Conservation (phyloP, 768 basidiomycete genomes). For the Boletus sensibilis region DNA sequence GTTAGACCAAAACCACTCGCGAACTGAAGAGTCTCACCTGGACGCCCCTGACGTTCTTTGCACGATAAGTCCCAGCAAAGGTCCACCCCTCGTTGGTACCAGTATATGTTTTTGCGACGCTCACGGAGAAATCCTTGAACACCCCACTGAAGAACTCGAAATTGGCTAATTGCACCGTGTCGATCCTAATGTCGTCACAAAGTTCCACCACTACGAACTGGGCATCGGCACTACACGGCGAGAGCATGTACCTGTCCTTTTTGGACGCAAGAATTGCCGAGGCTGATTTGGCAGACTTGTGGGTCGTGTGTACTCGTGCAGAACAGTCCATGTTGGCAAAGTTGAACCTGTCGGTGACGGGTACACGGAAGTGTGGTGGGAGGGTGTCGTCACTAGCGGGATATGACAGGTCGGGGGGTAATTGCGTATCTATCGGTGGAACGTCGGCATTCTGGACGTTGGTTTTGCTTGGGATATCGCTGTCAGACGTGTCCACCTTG, state of each 20-base stretch:
- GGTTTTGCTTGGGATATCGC: background rate
- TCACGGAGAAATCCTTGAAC: slow-evolving; percentile 88
- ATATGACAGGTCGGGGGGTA: slow-evolving; percentile 15
- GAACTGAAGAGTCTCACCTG: slow-evolving; percentile 56
- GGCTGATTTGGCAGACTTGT: slow-evolving; percentile 77
- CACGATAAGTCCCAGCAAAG: slow-evolving; percentile 72
- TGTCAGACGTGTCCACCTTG: slow-evolving; percentile 6
- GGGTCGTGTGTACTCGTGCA: slow-evolving; percentile 84
- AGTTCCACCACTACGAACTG: slow-evolving; percentile 93
- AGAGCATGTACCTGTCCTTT: slow-evolving; percentile 95
- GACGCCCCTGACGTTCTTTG: slow-evolving; percentile 88
- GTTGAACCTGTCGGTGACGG: slow-evolving; percentile 86
- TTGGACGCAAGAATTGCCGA: slow-evolving; percentile 84
- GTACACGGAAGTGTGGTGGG: slow-evolving; percentile 67
- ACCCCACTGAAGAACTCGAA: slow-evolving; percentile 98
- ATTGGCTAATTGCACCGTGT: slow-evolving; percentile 94
- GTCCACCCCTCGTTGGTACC: slow-evolving; percentile 64
- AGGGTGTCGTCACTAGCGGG: slow-evolving; percentile 26
- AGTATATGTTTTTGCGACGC: slow-evolving; percentile 80
- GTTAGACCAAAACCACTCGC: background rate
- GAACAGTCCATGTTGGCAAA: slow-evolving; percentile 93
- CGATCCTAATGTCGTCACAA: slow-evolving; percentile 96
- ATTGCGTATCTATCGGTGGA: slow-evolving; percentile 5
- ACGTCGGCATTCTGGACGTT: slow-evolving; percentile 3
- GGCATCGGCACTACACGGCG: slow-evolving; percentile 64